These are phyloP conservation scores for Cercospora citrullina DNA, from an alignment of 2,329 filamentous ascomycete species.

Conservation along the genomic window DNA sequence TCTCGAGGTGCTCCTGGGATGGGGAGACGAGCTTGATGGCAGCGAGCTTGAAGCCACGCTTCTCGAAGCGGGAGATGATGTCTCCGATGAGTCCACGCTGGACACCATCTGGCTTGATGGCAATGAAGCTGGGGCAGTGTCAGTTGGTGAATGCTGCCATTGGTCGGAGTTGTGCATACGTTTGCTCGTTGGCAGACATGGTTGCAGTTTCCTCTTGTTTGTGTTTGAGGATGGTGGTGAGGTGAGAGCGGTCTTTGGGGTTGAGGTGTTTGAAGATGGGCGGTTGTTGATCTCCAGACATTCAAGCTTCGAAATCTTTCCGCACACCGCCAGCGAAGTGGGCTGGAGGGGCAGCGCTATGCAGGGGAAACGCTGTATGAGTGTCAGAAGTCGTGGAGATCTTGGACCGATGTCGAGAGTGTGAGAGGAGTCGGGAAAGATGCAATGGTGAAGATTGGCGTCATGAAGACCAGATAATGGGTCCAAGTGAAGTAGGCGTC, in stretches of 20 bases:
- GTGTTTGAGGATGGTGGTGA: slow-evolving; percentile 42
- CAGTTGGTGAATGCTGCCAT: background rate
- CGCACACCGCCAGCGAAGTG: slow-evolving; percentile 14
- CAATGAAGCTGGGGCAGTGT: slow-evolving; percentile 80
- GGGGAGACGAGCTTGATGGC: slow-evolving; percentile 94
- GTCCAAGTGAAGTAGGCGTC: background rate
- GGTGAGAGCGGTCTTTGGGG: slow-evolving; percentile 49
- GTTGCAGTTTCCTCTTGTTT: slow-evolving; percentile 35
- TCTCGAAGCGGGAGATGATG: slow-evolving; percentile 98
- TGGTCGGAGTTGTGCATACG: slow-evolving; percentile 63
- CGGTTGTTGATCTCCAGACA: slow-evolving; percentile 35
- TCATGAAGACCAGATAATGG: background rate
- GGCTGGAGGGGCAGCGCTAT: slow-evolving; percentile 9
- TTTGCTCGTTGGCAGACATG: slow-evolving; percentile 72
- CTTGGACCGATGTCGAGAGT: background rate
- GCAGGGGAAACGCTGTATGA: background rate
- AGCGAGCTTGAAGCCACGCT: slow-evolving; percentile 96
- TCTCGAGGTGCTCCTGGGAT: slow-evolving; percentile 92
- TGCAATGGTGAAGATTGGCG: background rate
- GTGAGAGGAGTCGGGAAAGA: background rate
- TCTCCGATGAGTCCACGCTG: slow-evolving; percentile 98
- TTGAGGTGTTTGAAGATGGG: slow-evolving; percentile 50
- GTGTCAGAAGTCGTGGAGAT: background rate
- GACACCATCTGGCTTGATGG: slow-evolving; percentile 99
- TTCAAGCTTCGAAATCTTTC: slow-evolving; percentile 13